Conservation (phyloP, 2,329 filamentous ascomycete genomes). For the Epichloe hybrida region DNA sequence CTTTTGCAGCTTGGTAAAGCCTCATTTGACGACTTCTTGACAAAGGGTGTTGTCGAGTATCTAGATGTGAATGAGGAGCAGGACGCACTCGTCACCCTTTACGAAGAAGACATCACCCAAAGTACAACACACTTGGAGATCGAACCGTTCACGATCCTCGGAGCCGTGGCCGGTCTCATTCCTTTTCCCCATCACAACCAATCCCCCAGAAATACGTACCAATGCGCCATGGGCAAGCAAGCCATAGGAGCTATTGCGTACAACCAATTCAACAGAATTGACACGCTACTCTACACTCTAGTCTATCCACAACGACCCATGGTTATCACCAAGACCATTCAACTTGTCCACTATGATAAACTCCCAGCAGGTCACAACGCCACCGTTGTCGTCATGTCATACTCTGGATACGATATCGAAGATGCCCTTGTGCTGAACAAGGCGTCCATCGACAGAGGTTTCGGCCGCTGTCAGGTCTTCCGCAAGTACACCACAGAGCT, state of each 20-base stretch:
- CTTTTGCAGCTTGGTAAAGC: constrained; percentile 71
- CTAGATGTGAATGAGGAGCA: constrained; percentile 98
- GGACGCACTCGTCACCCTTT: constrained; percentile 82
- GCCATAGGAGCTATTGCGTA: constrained; percentile 96
- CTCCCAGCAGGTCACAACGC: constrained; percentile 94
- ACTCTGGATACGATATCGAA: constrained; percentile 98
- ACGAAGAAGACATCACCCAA: constrained; percentile 69
- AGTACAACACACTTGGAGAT: constrained; percentile 92
- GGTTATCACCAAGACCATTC: constrained; percentile 94
- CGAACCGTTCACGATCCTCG: constrained; percentile 92
- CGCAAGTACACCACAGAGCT: constrained; percentile 81
- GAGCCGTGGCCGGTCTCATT: constrained; percentile 89
- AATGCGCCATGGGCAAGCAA: constrained; percentile 99
- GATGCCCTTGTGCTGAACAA: constrained; percentile 96
- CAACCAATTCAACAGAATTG: constrained; percentile 94
- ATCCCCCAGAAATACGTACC: constrained; percentile 95
- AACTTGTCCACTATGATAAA: constrained; percentile 94
- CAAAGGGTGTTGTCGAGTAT: constrained; percentile 84
- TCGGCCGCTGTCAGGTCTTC: constrained; percentile 96
- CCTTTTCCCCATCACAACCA: constrained; percentile 99
- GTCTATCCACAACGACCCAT: constrained; percentile 96
- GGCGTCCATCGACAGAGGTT: constrained; percentile 85
- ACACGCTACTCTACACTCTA: constrained; percentile 89
- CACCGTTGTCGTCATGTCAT: constrained; percentile 97
- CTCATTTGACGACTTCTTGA: constrained; percentile 89